A percentile compares a stretch with the other conserved stretches of the same genome.
Conservation (phyloP, 352 stramenopile genomes). For the Phytophthora litchii region DNA sequence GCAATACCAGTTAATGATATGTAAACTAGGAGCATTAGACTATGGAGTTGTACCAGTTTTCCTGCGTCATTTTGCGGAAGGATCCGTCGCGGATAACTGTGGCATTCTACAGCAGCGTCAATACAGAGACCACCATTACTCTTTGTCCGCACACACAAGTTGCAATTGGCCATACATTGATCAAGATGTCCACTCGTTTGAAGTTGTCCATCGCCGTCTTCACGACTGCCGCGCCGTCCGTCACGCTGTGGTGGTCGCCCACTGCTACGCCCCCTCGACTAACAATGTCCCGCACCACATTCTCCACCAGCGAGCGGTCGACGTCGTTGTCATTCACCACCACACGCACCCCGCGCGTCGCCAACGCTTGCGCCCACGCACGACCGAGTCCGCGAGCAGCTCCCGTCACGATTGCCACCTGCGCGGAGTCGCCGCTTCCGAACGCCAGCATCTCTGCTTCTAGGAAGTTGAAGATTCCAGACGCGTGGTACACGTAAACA, state of each 20-base stretch:
- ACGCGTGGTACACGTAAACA: conserved; percentile 25
- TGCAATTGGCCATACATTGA: conserved; percentile 54
- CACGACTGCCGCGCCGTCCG: conserved; percentile 52
- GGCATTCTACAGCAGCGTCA: conserved; percentile 52
- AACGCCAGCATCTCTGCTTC: conserved; percentile 46
- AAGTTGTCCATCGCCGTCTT: conserved; percentile 52
- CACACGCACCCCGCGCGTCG: conserved; percentile 51
- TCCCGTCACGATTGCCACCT: conserved; percentile 73
- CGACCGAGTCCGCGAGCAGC: conserved; percentile 53
- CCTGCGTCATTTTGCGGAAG: conserved; percentile 74
- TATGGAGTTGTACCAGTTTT: conserved; percentile 48
- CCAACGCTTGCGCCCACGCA: conserved; percentile 59
- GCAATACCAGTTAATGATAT: conserved; percentile 1
- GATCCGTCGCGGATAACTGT: conserved; percentile 76
- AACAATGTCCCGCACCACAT: conserved; percentile 48
- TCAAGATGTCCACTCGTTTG: conserved; percentile 71
- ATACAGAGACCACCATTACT: conserved; percentile 8
- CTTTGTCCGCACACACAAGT: conserved; percentile 13
- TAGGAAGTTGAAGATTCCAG: conserved; percentile 37
- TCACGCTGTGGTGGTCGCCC: conserved; percentile 55
- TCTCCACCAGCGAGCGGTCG: conserved; percentile 50
- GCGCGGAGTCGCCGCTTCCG: conserved; percentile 43
- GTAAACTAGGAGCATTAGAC: background rate
- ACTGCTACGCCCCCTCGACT: conserved; percentile 48
- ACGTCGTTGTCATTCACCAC: conserved; percentile 75